These are phyloP conservation scores for Naganishia cerealis DNA, from an alignment of 1,284 basidiomycete species.

Conservation along the genomic window DNA sequence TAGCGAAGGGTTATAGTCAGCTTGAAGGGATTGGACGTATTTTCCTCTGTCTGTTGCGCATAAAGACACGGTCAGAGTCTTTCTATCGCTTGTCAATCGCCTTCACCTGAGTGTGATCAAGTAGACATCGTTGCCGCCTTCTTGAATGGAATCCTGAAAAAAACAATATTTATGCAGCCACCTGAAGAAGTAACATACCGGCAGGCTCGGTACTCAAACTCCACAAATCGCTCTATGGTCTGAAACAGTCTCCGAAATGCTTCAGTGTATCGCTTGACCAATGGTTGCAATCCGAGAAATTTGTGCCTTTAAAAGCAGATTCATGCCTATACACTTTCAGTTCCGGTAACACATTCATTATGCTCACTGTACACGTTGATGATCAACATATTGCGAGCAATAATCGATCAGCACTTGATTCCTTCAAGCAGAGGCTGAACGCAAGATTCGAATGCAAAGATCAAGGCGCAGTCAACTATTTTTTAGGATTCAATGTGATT, in stretches of 20 bases:
- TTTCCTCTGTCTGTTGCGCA: conserved; percentile 55
- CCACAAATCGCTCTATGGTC: conserved; percentile 54
- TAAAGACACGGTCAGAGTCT: conserved; percentile 51
- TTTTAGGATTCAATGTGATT: conserved; percentile 43
- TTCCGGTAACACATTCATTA: background rate
- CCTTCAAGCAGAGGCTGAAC: conserved; percentile 37
- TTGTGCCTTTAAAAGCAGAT: conserved; percentile 45
- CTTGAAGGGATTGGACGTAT: conserved; percentile 55
- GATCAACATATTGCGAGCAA: conserved; percentile 32
- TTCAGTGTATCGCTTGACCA: conserved; percentile 50
- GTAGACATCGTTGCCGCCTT: conserved; percentile 56
- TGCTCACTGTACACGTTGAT: conserved; percentile 27
- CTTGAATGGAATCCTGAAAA: conserved; percentile 48
- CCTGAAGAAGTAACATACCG: conserved; percentile 40
- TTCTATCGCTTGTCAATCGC: conserved; percentile 50
- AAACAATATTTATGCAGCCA: conserved; percentile 51
- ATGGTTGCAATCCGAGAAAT: conserved; percentile 44
- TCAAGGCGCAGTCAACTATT: conserved; percentile 39
- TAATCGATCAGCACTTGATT: conserved; percentile 35
- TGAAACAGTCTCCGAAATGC: conserved; percentile 52
- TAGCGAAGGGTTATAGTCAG: conserved; percentile 46
- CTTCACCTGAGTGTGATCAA: conserved; percentile 54
- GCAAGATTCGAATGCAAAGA: conserved; percentile 39
- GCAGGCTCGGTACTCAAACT: conserved; percentile 37
- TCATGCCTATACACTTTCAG: conserved; percentile 50